Percentiles rank a stretch among this genome's conserved stretches.
Evolutionary conservation across 75 land plant genomes (phyloP).

Genomic region (Selaginella tamariscina): DNA sequence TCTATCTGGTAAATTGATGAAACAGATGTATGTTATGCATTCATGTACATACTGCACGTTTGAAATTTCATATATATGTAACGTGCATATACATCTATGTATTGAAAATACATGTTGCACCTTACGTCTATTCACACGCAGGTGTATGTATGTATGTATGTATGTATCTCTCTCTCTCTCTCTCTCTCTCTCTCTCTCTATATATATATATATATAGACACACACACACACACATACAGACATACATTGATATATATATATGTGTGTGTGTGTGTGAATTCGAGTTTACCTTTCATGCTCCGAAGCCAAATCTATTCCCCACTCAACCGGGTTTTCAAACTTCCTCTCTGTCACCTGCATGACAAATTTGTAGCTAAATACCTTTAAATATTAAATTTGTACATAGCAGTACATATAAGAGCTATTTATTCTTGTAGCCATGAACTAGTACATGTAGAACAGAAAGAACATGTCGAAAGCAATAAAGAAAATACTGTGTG

Average conservation of each 20-base stretch:
- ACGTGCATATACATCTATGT: not conserved
- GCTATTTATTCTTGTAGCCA: not conserved
- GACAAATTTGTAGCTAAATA: not conserved
- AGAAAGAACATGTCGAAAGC: conserved; percentile 5
- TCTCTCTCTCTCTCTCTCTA: no score
- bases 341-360: conserved; percentile 54
- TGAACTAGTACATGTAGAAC: not conserved
- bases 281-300: conserved; percentile 85
- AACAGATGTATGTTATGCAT: no score
- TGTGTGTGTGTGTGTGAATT: no score
- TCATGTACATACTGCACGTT: not conserved
- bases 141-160: no score
- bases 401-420: not conserved
- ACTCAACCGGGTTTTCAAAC: conserved; percentile 86
- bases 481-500: no score
- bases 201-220: no score
- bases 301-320: conserved; percentile 97
- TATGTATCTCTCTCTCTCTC: no score
- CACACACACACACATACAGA: no score
- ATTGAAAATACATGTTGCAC: not conserved
- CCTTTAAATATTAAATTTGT: not conserved
- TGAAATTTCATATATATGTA: not conserved
- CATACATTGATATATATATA: no score
- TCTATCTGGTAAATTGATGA: no score
- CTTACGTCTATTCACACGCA: no score